These are phyloP conservation scores for Batkoa obscura DNA, from an alignment of 371 early-diverging fungal species.

Conservation along the genomic window DNA sequence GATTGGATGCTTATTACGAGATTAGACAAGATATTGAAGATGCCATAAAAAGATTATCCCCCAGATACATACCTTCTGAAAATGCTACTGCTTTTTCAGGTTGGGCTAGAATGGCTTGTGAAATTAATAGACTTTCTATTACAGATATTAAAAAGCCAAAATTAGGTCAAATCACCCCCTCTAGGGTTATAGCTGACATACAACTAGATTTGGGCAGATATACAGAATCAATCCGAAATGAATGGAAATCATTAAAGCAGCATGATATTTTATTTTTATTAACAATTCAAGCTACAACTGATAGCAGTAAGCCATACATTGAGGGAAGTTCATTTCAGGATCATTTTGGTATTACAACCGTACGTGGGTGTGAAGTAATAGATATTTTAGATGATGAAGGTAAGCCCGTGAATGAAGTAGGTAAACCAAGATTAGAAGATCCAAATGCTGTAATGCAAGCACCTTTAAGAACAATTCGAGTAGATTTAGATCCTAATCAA, in stretches of 20 bases:
- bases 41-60: constrained; percentile 57
- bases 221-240: constrained; percentile 43
- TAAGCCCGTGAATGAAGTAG: constrained; percentile 31
- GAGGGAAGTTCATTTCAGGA: constrained; percentile 19
- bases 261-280: constrained; percentile 69
- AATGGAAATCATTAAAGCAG: constrained; percentile 74
- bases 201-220: constrained; percentile 36
- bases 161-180: constrained; percentile 52
- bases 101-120: constrained; percentile 80
- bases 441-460: constrained; percentile 24
- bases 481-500: constrained; percentile 72
- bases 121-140: constrained; percentile 35
- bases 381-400: constrained; percentile 58
- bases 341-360: constrained; percentile 50
- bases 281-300: constrained; percentile 35
- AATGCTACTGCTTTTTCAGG: constrained; percentile 54
- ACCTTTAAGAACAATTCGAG: constrained; percentile 42
- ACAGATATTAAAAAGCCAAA: constrained; percentile 54
- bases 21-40: constrained; percentile 82
- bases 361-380: constrained; percentile 76
- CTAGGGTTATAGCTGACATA: constrained; percentile 57
- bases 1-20: constrained; percentile 54
- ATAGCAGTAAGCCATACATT: constrained; percentile 14
- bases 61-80: constrained; percentile 20
- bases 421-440: constrained; percentile 19